phyloP scores from a whole-genome alignment of 192 early-diverging fungal genomes.

The Kappamyces sp. region DNA sequence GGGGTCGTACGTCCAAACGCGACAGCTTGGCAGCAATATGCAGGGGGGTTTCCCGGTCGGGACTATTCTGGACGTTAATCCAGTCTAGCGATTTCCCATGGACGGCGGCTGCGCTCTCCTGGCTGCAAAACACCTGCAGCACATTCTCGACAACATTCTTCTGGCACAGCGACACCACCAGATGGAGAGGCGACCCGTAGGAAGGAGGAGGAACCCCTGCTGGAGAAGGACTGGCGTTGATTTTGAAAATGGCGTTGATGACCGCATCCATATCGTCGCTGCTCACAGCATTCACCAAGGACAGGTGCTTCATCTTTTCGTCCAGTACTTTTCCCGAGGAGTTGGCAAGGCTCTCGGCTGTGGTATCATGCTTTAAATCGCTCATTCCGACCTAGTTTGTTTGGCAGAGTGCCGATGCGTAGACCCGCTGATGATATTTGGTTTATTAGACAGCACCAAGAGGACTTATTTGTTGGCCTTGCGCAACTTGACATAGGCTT shows the following conservation, averaged over 20 bases:
- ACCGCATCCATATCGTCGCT: slow-evolving; percentile 20
- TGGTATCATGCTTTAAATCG: not conserved
- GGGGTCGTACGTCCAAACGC: slow-evolving; percentile 25
- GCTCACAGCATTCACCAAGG: slow-evolving; percentile 26
- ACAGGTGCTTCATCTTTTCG: slow-evolving; percentile 25
- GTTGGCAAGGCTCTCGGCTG: not conserved
- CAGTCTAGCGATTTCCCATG: slow-evolving; percentile 7
- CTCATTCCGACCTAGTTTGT: slow-evolving; percentile 13
- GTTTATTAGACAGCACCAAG: slow-evolving; percentile 12
- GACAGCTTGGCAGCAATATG: slow-evolving; percentile 64
- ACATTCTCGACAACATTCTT: slow-evolving; percentile 23
- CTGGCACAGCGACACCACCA: slow-evolving; percentile 27
- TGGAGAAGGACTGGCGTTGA: slow-evolving; percentile 6
- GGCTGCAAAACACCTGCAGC: slow-evolving; percentile 11
- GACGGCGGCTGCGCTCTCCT: not conserved
- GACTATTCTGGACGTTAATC: slow-evolving; percentile 35
- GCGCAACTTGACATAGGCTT: slow-evolving; percentile 8
- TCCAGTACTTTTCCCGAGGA: slow-evolving; percentile 17
- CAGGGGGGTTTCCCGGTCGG: slow-evolving; percentile 64
- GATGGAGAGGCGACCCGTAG: slow-evolving; percentile 32
- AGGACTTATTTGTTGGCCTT: slow-evolving; percentile 11
- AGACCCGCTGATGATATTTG: too few relatives aligned
- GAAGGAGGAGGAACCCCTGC: slow-evolving; percentile 10
- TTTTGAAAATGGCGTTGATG: slow-evolving; percentile 14
- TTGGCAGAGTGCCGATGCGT: too few relatives aligned